Evolutionary conservation across 1,284 basidiomycete genomes (phyloP), one percentile per base, ranked within the genome.

Genomic region (Pseudozyma sp.): DNA sequence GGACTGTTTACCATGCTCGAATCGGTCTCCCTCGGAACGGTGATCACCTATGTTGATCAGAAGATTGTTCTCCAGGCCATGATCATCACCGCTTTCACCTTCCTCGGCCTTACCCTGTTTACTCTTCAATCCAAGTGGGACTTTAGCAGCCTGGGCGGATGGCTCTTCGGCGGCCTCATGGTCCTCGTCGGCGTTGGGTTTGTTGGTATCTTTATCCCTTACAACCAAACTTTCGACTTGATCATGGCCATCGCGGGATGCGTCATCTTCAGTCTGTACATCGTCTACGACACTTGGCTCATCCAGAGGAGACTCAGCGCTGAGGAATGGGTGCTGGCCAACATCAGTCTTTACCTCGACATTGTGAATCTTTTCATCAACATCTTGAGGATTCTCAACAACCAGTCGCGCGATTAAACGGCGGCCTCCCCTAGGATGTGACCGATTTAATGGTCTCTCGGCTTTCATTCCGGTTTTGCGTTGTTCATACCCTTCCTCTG

Each of bases 261-360:
- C 76, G 86, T 94, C 48, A 85, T 95, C 63, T 95, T 95, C 87
- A 71, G 92, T 90, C 40, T 78, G 40, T 85, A 85, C 79, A 86
- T 86, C 42, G 65, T 87, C 18, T 95, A 91, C 82, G 93, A 95
- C 73, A 96, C 94, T 1, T 93, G 91, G 85, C 85, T 90, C 67
- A 93, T 96, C 86, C 92, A 91, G 85, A 60, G 75, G 13, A 89
- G 90, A 59, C 87, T 95, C 39, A 92, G 91, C 13, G 92, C 93
- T 0, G 93, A 95, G 74, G 94, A 95, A 83, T 95, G 89, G 86
- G 93, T 95, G 70, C 87, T 94, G 86, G 93, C 91, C 52, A 89
- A 92, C 49, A 91, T 96, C 84, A 92, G 90, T 75, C 89, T 96
- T 42, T 96, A 78, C 58, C 74, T 83, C 55, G 90, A 89, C 68